Evolutionary conservation across 2,329 filamentous ascomycete species (phyloP).

Genomic region (Colletotrichum magnum): DNA sequence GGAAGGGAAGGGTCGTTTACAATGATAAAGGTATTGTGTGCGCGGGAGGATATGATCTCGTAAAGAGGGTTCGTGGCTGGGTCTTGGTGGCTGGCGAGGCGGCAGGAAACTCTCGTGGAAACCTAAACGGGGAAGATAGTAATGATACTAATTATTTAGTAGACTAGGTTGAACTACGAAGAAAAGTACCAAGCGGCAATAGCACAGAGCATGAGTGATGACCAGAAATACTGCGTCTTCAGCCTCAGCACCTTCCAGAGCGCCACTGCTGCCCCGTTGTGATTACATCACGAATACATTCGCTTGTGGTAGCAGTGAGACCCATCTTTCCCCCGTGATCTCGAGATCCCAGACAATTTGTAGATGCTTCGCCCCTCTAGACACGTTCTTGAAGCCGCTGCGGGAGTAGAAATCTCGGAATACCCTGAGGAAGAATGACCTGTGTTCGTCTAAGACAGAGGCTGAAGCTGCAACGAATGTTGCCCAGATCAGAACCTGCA

Average conservation of each 20-base stretch:
- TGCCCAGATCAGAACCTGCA: slow-evolving; percentile 47
- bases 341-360: slow-evolving; percentile 44
- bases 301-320: slow-evolving; percentile 43
- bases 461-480: slow-evolving; percentile 47
- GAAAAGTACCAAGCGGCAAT: too few species aligned
- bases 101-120: too few species aligned
- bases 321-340: slow-evolving; percentile 44
- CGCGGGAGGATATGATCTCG: too few species aligned
- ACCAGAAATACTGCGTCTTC: not conserved
- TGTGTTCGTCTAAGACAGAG: slow-evolving; percentile 45
- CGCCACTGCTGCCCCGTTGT: not conserved
- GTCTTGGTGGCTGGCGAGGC: too few species aligned
- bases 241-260: not conserved
- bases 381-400: slow-evolving; percentile 45
- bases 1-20: too few species aligned
- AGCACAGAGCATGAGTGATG: not conserved
- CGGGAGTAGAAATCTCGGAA: slow-evolving; percentile 42
- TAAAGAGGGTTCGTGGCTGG: too few species aligned
- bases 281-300: slow-evolving; percentile 48
- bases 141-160: too few species aligned
- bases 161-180: too few species aligned
- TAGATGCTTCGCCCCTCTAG: slow-evolving; percentile 44
- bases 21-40: too few species aligned
- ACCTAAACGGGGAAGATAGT: too few species aligned
- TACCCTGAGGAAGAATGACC: slow-evolving; percentile 42